Evolutionary conservation across 2,329 filamentous ascomycete genomes (phyloP), one percentile per base, ranked within the genome.

Genomic region (Colletotrichum zoysiae): DNA sequence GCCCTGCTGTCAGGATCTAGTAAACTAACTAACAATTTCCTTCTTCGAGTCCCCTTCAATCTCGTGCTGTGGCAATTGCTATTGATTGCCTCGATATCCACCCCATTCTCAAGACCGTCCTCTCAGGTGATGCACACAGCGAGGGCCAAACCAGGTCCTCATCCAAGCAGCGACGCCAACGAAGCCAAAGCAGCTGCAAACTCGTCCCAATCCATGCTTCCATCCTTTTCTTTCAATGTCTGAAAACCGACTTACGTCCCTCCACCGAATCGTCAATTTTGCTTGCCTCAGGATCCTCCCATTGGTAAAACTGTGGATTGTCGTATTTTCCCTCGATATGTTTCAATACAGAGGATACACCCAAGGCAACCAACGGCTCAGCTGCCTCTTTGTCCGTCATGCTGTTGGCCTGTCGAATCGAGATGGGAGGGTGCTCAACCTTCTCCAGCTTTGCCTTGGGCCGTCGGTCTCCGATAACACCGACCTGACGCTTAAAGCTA

Each of bases 331-430:
- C 69, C 44, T 74, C 71, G 33, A 69, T 42, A 44, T 72, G 59
- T 44, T 59, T 65, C 30, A 72, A n/a, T 14, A 84, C 70, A 5
- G 78, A 78, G 26, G 77, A 79, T 68, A 83, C 81, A 3, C 79
- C 78, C 81, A 86, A 81, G 60, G 80, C 82, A 12, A 88, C 65
- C 14, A 87, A 78, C 2, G 84, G 83, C 16, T 78, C 76, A 14
- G 81, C 79, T 64, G 85, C 82, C 60, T 85, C 82, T 2, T 78
- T 74, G 3, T 78, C 77, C 5, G 82, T 77, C 73, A 82, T 82
- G 8, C 67, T 67, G 70, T 82, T 83, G 40, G 81, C 83, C 46
- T 85, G 79, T 2, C 79, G 76, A n/a, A 84, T 71, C n/a, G 74
- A 75, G 18, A 85, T 77, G 44, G 74, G 71, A 3, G 67, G 76